Evolutionary conservation across 2,329 filamentous ascomycete genomes (phyloP).

Genomic region (Sclerotinia nivalis): DNA sequence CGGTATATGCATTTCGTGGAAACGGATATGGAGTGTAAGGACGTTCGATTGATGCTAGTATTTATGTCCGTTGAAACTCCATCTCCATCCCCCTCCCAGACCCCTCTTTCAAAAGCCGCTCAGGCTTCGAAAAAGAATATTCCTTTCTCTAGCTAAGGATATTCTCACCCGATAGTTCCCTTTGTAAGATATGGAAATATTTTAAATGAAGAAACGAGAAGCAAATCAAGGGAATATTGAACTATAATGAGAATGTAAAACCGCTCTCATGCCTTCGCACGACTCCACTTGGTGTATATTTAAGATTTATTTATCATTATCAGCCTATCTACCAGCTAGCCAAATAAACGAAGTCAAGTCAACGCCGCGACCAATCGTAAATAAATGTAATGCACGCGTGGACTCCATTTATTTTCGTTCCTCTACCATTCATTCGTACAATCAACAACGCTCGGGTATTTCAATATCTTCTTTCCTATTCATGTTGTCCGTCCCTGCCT

Average conservation of each 20-base stretch:
- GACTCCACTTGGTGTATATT: neutral
- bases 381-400: neutral
- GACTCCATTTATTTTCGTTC: constrained; percentile 4
- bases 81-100: too few relatives aligned
- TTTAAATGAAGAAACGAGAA: neutral
- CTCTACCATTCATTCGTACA: constrained; percentile 9
- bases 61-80: too few relatives aligned
- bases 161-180: too few relatives aligned
- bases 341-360: neutral
- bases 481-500: neutral
- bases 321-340: constrained; percentile 4
- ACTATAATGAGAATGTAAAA: too few relatives aligned
- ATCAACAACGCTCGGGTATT: constrained; percentile 14
- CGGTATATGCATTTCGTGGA: too few relatives aligned
- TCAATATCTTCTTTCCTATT: constrained; percentile 1
- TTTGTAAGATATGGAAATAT: too few relatives aligned
- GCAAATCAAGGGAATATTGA: too few relatives aligned
- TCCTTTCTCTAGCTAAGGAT: too few relatives aligned
- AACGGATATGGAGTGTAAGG: too few relatives aligned
- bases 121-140: too few relatives aligned
- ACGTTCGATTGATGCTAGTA: too few relatives aligned
- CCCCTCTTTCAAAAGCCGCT: too few relatives aligned
- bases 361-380: constrained; percentile 3
- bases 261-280: neutral
- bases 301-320: constrained; percentile 11